Conservation (phyloP, 352 stramenopile species). For the Globisporangium sylvaticum region DNA sequence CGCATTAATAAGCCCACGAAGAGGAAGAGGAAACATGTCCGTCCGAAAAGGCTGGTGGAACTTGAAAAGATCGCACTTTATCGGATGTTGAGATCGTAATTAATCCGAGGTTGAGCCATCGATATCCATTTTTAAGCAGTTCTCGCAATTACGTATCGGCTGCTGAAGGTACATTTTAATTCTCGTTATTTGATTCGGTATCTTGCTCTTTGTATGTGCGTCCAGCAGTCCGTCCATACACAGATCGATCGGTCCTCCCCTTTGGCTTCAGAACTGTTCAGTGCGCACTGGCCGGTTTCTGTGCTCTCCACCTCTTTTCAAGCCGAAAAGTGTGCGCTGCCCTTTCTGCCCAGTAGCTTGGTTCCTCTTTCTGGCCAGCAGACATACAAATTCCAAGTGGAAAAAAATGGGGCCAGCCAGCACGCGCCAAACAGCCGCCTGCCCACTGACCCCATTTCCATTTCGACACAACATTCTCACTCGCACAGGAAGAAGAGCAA, state of each 20-base stretch:
- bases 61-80: neutral
- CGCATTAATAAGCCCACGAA: too few species aligned
- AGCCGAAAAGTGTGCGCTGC: too few species aligned
- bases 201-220: neutral
- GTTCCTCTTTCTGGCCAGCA: neutral
- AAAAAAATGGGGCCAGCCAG: neutral
- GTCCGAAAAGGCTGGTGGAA: too few species aligned
- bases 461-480: neutral
- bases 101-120: neutral
- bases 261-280: slow-evolving; percentile 18
- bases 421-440: neutral
- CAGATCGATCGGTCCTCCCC: neutral
- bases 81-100: neutral
- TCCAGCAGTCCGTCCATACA: neutral
- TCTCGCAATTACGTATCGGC: neutral
- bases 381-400: neutral
- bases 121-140: too few species aligned
- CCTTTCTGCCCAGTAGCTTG: slow-evolving; percentile 1
- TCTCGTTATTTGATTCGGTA: neutral
- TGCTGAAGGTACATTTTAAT: neutral
- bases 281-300: slow-evolving; percentile 11
- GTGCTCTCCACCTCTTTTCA: neutral
- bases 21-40: too few species aligned
- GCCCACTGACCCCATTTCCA: neutral
- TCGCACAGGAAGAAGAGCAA: neutral